Base-by-base conservation (phyloP, 176 grass and related monocot genomes). In the Musa schizocarpa region DNA sequence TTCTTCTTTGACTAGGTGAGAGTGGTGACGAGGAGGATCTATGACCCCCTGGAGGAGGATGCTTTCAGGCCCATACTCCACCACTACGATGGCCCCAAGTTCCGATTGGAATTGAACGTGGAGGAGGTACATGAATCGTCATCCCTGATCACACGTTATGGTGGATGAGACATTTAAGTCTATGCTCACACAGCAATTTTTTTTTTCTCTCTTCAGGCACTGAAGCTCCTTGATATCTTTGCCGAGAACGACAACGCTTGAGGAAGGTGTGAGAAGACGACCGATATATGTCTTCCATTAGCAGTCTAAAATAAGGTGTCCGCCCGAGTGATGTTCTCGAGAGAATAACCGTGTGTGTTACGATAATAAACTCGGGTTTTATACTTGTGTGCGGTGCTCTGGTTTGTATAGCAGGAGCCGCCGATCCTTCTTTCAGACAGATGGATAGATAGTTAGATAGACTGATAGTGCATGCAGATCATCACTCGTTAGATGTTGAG, bases 71-170 rank as follows among this genome's bases (percentile, higher is more conserved):
- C 96, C 0, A 89, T 99, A 77, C 91, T 99, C n/a, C 95, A 99
- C 76, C 95, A 99, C 88, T 99, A 99, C 52, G 95, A 99, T 51
- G 95, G 96, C 19, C 96, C 96, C 25, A 99, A 99, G 65, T 99
- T 99, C 86, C 75, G 96, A n/a, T 83, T 99, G 34, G 91, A 99
- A 83, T 85, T 99, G 53, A 88, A 84, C 76, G 84, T 99, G 74
- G 74, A 81, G 6, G 96, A 99, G 91, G 90, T 92, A 78, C 53
- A 73, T 75, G 20, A 5, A 52, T 59, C 63, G 12, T 83, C 24
- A 57, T 27, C 12, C 71, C 24, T 54, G 0, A 14, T n/a, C 11
- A 49, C 49, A 7, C 23, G 13, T 29, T 10, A 74, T 0, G 13
- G 16, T 43, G 68, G 34, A 56, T 59, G 13, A 68, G 26, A 58